phyloP scores from a whole-genome alignment of 83 land plant genomes.

The Picea abies region DNA sequence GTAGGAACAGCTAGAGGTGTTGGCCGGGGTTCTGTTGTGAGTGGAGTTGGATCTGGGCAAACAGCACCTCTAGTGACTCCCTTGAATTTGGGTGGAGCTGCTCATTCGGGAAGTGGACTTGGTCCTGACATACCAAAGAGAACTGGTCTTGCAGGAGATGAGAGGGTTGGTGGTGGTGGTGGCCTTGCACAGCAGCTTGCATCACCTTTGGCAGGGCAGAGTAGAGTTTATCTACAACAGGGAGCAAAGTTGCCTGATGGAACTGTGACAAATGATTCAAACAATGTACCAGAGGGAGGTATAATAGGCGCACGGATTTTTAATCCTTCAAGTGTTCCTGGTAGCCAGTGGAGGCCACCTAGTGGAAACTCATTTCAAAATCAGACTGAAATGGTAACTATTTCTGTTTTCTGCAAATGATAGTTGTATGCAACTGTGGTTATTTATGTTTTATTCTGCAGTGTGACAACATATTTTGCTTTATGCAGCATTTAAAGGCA shows the following conservation, averaged over 20 bases:
- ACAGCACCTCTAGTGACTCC: conserved; percentile 36
- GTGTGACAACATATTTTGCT: background rate
- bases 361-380: conserved; percentile 68
- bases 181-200: conserved; percentile 51
- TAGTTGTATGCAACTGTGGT: background rate
- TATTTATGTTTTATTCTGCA: background rate
- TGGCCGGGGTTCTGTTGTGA: conserved; percentile 36
- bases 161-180: conserved; percentile 55
- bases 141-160: conserved; percentile 65
- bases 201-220: conserved; percentile 46
- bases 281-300: conserved; percentile 44
- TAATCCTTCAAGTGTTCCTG: conserved; percentile 57
- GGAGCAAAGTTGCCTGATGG: conserved; percentile 54
- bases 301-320: conserved; percentile 47
- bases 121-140: conserved; percentile 67
- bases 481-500: background rate
- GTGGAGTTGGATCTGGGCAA: conserved; percentile 28
- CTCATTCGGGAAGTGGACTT: conserved; percentile 42
- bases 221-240: conserved; percentile 48
- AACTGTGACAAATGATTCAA: conserved; percentile 40
- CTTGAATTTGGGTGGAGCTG: conserved; percentile 34
- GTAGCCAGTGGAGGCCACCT: conserved; percentile 91
- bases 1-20: conserved; percentile 46
- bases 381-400: conserved; percentile 51
- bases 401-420: conserved; percentile 9